Percentiles rank a stretch among this genome's conserved stretches.
Conservation (phyloP, 306 rosid genomes). For the Oxytropis ochrocephala region DNA sequence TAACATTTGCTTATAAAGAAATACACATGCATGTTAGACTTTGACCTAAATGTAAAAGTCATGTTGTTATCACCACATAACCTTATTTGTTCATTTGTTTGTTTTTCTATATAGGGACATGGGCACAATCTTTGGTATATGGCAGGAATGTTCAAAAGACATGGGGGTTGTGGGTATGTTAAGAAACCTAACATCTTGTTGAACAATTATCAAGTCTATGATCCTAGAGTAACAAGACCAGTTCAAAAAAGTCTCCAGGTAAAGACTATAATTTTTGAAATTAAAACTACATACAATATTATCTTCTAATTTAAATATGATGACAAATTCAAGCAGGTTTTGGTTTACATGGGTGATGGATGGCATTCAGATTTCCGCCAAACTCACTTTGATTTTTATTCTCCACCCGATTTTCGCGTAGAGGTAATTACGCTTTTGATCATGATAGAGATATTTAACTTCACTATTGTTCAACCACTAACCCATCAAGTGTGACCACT, state of each 20-base stretch:
- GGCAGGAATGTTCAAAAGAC: slow-evolving; percentile 92
- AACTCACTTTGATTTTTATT: slow-evolving; percentile 62
- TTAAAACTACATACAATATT: too few relatives aligned
- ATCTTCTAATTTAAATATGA: background rate
- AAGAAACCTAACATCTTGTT: slow-evolving; percentile 71
- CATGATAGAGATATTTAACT: background rate
- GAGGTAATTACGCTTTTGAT: slow-evolving; percentile 28
- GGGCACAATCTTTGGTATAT: slow-evolving; percentile 56
- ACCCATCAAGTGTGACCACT: too few relatives aligned
- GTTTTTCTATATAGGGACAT: slow-evolving; percentile 43
- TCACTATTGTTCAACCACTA: too few relatives aligned
- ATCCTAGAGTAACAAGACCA: slow-evolving; percentile 17
- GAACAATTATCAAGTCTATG: slow-evolving; percentile 14
- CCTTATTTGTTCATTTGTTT: background rate
- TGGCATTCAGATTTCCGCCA: slow-evolving; percentile 58
- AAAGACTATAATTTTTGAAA: background rate
- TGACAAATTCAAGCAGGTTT: slow-evolving; percentile 37
- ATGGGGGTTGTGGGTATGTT: slow-evolving; percentile 78
- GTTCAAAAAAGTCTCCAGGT: slow-evolving; percentile 39
- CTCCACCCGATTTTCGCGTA: slow-evolving; percentile 84
- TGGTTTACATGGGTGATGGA: slow-evolving; percentile 77
- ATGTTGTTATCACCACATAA: too few relatives aligned
- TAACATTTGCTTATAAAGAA: background rate
- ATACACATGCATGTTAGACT: too few relatives aligned
- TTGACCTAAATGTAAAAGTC: too few relatives aligned